Conservation (phyloP, 306 rosid genomes). For the Lithocarpus polystachyus region DNA sequence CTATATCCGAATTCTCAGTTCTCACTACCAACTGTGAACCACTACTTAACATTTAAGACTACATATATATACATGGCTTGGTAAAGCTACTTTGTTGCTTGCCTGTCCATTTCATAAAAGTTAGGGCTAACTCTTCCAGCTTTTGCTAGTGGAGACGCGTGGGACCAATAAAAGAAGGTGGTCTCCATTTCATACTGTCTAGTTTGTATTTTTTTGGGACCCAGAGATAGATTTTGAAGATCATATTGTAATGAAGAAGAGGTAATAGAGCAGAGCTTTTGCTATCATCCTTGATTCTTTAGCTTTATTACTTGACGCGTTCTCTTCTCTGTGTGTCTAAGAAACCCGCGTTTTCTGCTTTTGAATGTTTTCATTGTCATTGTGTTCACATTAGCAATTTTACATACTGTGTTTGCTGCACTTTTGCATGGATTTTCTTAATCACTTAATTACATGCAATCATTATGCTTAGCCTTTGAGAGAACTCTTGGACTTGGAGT, state of each 20-base stretch:
- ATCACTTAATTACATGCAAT: slow-evolving; percentile 9
- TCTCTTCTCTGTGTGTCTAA: background rate
- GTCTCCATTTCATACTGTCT: slow-evolving; percentile 2
- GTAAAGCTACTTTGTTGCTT: background rate
- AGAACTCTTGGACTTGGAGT: no score
- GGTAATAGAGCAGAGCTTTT: background rate
- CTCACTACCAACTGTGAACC: background rate
- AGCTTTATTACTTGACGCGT: slow-evolving; percentile 44
- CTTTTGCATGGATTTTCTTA: slow-evolving; percentile 1
- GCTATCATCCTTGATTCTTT: slow-evolving; percentile 26
- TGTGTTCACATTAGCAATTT: slow-evolving; percentile 40
- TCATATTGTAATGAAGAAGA: slow-evolving; percentile 5
- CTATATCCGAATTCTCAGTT: slow-evolving; percentile 7
- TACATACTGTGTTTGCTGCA: slow-evolving; percentile 1
- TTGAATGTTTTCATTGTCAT: slow-evolving; percentile 3
- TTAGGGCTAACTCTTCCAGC: background rate
- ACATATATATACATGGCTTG: slow-evolving; percentile 31
- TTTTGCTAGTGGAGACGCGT: slow-evolving; percentile 30
- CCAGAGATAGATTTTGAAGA: slow-evolving; percentile 17
- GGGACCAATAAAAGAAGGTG: slow-evolving; percentile 15
- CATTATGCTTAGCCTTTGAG: background rate
- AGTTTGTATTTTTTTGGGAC: slow-evolving; percentile 4
- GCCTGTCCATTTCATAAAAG: background rate
- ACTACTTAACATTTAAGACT: slow-evolving; percentile 3
- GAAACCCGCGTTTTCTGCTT: slow-evolving; percentile 11